A percentile compares a stretch with the other conserved stretches of the same genome.
Evolutionary conservation across 2,329 filamentous ascomycete species (phyloP).

Genomic region (Epichloe scottii): DNA sequence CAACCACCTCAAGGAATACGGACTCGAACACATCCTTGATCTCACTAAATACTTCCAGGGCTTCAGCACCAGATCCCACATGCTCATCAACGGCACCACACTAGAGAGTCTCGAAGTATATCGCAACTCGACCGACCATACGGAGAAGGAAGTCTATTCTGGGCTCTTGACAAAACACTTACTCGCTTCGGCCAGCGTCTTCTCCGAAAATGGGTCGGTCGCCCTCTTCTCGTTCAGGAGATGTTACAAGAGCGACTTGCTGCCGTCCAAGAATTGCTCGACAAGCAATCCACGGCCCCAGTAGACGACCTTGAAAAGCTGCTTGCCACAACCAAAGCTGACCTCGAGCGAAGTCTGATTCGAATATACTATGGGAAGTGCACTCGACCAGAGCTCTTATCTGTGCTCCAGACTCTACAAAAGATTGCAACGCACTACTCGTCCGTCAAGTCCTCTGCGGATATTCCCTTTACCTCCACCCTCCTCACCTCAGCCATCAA

Average conservation of each 20-base stretch:
- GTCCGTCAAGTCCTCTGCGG: constrained; percentile 48
- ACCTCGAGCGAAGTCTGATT: constrained; percentile 86
- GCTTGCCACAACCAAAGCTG: constrained; percentile 58
- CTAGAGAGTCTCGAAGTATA: constrained; percentile 91
- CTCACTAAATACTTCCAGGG: constrained; percentile 95
- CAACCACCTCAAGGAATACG: constrained; percentile 79
- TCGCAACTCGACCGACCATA: constrained; percentile 81
- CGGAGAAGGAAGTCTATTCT: constrained; percentile 78
- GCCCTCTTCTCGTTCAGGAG: constrained; percentile 67
- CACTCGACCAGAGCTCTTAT: constrained; percentile 74
- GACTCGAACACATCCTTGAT: constrained; percentile 88
- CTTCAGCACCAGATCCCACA: constrained; percentile 86
- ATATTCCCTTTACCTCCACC: constrained; percentile 59
- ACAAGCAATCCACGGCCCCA: constrained; percentile 49
- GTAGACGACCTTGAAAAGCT: constrained; percentile 66
- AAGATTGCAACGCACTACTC: constrained; percentile 66
- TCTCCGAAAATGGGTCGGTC: constrained; percentile 87
- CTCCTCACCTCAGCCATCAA: constrained; percentile 61
- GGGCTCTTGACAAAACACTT: constrained; percentile 85
- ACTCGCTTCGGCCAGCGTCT: constrained; percentile 82
- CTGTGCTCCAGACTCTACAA: constrained; percentile 75
- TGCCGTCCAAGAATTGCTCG: constrained; percentile 76
- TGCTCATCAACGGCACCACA: constrained; percentile 92
- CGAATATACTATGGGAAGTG: constrained; percentile 97
- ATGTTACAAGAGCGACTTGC: constrained; percentile 66